Percentiles rank a stretch among this genome's conserved stretches.
Conservation (phyloP, 2,329 filamentous ascomycete genomes). For the Apiospora sp. region DNA sequence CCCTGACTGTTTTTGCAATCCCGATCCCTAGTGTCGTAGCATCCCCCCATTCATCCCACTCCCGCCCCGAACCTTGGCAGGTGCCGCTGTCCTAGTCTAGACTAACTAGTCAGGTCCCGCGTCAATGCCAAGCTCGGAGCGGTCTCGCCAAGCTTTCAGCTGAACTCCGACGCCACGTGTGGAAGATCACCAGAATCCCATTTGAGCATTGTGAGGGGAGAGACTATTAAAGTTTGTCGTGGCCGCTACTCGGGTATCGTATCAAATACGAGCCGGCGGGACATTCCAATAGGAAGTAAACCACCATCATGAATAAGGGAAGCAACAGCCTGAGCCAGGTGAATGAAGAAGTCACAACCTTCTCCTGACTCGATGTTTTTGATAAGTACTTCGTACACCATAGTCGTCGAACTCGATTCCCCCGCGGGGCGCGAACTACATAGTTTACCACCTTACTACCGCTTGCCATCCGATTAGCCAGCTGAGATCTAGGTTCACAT, state of each 20-base stretch:
- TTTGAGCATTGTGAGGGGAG: not conserved
- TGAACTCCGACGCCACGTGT: not conserved
- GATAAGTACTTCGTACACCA: not conserved
- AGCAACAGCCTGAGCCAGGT: not conserved
- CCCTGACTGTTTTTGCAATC: too few species aligned
- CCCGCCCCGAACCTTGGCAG: too few species aligned
- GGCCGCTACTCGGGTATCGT: not conserved
- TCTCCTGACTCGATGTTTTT: not conserved
- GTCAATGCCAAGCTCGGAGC: not conserved
- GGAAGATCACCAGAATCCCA: not conserved
- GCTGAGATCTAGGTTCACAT: too few species aligned
- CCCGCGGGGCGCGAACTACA: too few species aligned
- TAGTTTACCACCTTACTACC: too few species aligned
- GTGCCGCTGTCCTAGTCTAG: too few species aligned
- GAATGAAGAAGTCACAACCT: not conserved
- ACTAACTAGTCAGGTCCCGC: too few species aligned
- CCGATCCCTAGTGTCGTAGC: too few species aligned
- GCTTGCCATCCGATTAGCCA: too few species aligned
- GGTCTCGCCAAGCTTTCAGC: not conserved
- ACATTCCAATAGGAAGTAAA: not conserved
- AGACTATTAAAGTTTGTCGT: not conserved
- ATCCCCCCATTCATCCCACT: too few species aligned
- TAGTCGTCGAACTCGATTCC: not conserved
- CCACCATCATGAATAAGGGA: not conserved
- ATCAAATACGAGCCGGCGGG: not conserved